Evolutionary conservation across 1,284 basidiomycete genomes (phyloP), one percentile per base, ranked within the genome.

Genomic region (Puccinia polysora): DNA sequence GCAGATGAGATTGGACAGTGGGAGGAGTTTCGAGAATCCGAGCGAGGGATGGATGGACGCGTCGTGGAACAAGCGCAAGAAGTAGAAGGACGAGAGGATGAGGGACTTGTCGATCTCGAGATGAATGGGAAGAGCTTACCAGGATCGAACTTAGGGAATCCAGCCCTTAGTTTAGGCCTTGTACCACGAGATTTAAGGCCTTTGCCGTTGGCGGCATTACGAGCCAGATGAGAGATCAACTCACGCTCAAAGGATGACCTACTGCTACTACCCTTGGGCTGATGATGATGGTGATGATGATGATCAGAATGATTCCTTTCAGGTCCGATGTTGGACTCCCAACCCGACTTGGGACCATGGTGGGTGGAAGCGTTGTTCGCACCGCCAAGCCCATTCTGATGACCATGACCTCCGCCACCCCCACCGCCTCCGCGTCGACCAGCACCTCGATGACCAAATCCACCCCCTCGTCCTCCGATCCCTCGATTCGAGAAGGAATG

Each of bases 181-280:
- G 18, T 6, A 6, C 38, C 38, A 40, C 59, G 59, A 47, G 38
- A 23, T 14, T 62, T 62, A 28, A 47, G n/a, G 5, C 20, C 12
- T 43, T 62, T 62, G 25, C 6, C 5, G 12, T 36, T 5, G 3
- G 38, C 36, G 59, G 1, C 53, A 56, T 52, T 40, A 36, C 43
- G 55, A n/a, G 65, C 34, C 6, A 38, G 58, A 34, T 12, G 58
- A n/a, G 25, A 20, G 12, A 43, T 60, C 49, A 53, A 30, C 49
- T 56, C 52, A 56, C 59, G 63, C 50, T 62, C 56, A 50, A 38
- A 65, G 28, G 68, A 52, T 34, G 20, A 32, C 20, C 23, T 6
- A 10, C 15, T 56, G 38, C 30, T 58, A 36, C 18, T 58, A 40
- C 15, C 0, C 50, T 6, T 30, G 64, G 34, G 15, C 30, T 43